Evolutionary conservation across 2,329 filamentous ascomycete genomes (phyloP), one percentile per base, ranked within the genome.

Genomic region (Trichophyton equinum): DNA sequence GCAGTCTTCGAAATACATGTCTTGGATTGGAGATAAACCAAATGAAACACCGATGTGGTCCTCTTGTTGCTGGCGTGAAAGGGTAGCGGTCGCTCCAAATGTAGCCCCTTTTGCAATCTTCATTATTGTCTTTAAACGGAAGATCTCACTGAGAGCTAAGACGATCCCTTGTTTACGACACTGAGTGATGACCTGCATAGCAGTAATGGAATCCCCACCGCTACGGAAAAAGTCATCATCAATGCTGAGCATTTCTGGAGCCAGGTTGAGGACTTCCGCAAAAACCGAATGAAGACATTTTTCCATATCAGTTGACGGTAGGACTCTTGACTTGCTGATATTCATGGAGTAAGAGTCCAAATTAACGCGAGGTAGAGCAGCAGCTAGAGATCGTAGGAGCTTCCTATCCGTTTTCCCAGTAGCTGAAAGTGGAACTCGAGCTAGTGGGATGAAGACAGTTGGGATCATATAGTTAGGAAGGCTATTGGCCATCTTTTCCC

Each of bases 321-420:
- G 18, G 7, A 36, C 15, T 38, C 30, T 25, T 15, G 57, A 4
- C 40, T 40, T 49, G 13, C 27, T 44, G 3, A 27, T 49, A 22
- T 22, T 36, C 30, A 49, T 36, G 9, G 44, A 33, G 27, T 59
- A 59, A 18, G 44, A n/a, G 6, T 59, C 60, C 13, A 68, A 58
- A 4, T 65, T 61, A 18, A 62, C 61, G 47, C 62, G 62, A 42
- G 64, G 64, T 27, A 63, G 56, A 49, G 25, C 66, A 61, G 15
- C 65, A 68, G 38, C 70, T 64, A 2, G 64, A 58, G 2, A 33
- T 53, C 68, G 63, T 46, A 71, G 62, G 20, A 66, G 59, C 62
- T 72, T 72, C 4, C 68, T 70, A 59, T 75, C 72, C 0, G 67
- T 71, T 65, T 79, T 79, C 0, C 73, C 72, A 1, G 76, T 74